A percentile compares a stretch with the other conserved stretches of the same genome.
phyloP scores from a whole-genome alignment of 2,329 filamentous ascomycete genomes.

The Diaporthe citriasiana region DNA sequence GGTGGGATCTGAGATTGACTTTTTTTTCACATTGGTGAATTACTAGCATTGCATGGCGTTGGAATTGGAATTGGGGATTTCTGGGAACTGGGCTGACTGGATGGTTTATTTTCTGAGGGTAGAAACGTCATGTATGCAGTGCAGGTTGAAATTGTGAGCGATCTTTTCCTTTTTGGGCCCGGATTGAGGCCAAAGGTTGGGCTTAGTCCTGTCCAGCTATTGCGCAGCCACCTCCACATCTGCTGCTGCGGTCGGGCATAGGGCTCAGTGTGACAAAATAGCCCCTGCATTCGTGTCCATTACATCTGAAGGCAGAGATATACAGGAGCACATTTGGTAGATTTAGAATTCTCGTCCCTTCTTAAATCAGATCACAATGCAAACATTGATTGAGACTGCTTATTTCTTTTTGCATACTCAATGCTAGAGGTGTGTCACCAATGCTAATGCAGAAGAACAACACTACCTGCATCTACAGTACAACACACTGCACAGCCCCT shows the following conservation, averaged over 20 bases:
- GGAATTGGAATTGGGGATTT: neutral
- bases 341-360: no score
- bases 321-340: neutral
- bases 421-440: no score
- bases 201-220: neutral
- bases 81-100: neutral
- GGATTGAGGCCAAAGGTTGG: conserved; percentile 35
- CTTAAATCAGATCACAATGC: no score
- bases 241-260: neutral
- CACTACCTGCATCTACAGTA: neutral
- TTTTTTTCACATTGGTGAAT: neutral
- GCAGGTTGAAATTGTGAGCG: neutral
- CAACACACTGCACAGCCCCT: conserved; percentile 20
- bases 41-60: conserved; percentile 13
- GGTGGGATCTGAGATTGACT: conserved; percentile 28
- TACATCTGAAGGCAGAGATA: neutral
- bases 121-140: conserved; percentile 18
- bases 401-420: no score
- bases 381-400: neutral
- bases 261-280: conserved; percentile 6
- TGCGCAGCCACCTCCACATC: conserved; percentile 32
- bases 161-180: conserved; percentile 1
- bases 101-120: neutral
- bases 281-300: neutral
- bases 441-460: no score